These are phyloP conservation scores for Nitzschia sp. DNA, from an alignment of 108 stramenopile genomes.

Conservation along the genomic window DNA sequence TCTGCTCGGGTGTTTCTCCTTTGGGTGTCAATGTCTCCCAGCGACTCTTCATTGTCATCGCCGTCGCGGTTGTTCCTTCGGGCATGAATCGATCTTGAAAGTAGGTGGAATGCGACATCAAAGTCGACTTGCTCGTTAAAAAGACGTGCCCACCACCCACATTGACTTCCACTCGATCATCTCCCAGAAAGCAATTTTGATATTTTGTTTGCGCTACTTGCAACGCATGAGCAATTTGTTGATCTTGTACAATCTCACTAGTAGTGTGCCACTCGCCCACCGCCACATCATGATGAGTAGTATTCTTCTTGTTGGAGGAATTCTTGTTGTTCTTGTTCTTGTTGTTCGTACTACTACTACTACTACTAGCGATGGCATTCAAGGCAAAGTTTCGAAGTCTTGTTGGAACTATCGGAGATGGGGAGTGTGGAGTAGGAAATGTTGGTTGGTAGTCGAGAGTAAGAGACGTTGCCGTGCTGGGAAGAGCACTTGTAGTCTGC, in stretches of 20 bases:
- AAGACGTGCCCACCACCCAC: constrained; percentile 9
- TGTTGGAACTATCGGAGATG: neutral
- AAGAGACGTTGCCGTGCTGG: too few species aligned
- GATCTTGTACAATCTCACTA: too few species aligned
- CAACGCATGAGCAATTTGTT: neutral
- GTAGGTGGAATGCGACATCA: neutral
- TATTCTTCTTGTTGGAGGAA: too few species aligned
- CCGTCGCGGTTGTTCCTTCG: neutral
- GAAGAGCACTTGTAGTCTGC: too few species aligned
- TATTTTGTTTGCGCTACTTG: neutral
- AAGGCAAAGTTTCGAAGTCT: neutral
- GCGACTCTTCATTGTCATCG: neutral
- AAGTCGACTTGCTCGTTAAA: neutral
- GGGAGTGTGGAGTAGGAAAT: neutral
- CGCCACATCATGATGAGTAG: too few species aligned
- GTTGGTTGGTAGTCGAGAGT: too few species aligned
- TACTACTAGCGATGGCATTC: neutral
- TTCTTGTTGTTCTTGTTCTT: neutral
- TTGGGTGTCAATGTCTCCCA: neutral
- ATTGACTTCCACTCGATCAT: constrained; percentile 6
- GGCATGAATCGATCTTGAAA: neutral
- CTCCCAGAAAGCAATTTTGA: neutral
- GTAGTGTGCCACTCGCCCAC: too few species aligned
- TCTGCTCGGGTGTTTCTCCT: neutral
- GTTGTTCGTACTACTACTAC: neutral